Evolutionary conservation across 2,329 filamentous ascomycete genomes (phyloP), one percentile per base, ranked within the genome.

Genomic region (Sclerotinia borealis): DNA sequence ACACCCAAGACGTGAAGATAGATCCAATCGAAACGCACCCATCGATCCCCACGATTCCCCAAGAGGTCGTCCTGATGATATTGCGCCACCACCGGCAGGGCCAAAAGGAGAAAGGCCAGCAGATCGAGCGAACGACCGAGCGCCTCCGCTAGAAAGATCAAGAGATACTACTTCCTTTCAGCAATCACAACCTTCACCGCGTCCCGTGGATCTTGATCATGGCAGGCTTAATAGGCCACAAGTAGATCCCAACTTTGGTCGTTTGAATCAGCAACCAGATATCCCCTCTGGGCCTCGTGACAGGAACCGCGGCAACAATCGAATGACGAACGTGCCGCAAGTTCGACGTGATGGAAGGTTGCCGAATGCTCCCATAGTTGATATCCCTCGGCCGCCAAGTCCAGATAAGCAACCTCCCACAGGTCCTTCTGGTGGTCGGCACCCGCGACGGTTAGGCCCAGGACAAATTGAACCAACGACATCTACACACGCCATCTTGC

Each of bases 221-320:
- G 78, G 79, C 43, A 77, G 80, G 66, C 68, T 80, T 25, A 78
- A 73, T 58, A 70, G 70, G 63, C 69, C 77, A 61, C 80, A 83
- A 65, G 81, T 85, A 67, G 85, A 88, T 72, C 82, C 83, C 19
- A 85, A 83, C 63, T 87, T 87, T 68, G 85, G 85, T 34, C 83
- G 85, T 2, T 77, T 88, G 54, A 87, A 84, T 66, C 76, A 81
- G 2, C 79, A 56, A 77, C 80, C 55, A 73, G 79, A 76, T 47
- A 74, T 82, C 47, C 84, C 84, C 4, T 81, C 81, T n/a, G 85
- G 83, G 2, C 84, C 85, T 19, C 79, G 80, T 58, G 81, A 78
- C 67, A 81, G 79, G 69, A 82, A 79, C 64, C 77, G 79, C 10
- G 70, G 72, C 19, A 68, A 67, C 31, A 69, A 66, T 65, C 67